Conservation (phyloP, 192 early-diverging fungal genomes). For the Phlyctochytrium bullatum region DNA sequence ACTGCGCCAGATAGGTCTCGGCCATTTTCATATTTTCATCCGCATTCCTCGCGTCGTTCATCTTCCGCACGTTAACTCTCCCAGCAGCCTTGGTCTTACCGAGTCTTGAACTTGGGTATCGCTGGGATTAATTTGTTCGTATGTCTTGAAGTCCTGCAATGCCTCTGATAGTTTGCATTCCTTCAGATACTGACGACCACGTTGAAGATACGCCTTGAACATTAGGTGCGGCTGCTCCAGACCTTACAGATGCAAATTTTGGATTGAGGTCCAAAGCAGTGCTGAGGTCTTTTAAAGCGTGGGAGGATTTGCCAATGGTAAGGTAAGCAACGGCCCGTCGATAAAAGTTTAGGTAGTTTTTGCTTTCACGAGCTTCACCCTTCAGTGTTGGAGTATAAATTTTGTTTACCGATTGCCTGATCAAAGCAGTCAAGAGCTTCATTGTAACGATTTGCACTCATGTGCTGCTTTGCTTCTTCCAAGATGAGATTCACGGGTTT, state of each 20-base stretch:
- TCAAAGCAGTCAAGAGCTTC: conserved; percentile 63
- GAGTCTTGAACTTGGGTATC: conserved; percentile 31
- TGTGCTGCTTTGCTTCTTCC: conserved; percentile 39
- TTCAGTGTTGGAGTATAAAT: background rate
- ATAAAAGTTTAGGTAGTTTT: conserved; percentile 84
- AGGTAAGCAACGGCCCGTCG: conserved; percentile 83
- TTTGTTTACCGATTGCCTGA: conserved; percentile 56
- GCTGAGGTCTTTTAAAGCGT: conserved; percentile 80
- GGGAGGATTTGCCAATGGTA: conserved; percentile 63
- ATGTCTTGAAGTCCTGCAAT: conserved; percentile 48
- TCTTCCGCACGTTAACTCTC: conserved; percentile 9
- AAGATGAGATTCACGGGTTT: conserved; percentile 26
- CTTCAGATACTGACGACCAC: conserved; percentile 16
- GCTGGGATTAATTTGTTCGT: conserved; percentile 36
- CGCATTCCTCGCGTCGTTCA: conserved; percentile 13
- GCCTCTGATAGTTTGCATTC: conserved; percentile 24
- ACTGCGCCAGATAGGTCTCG: conserved; percentile 49
- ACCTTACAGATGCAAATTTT: conserved; percentile 40
- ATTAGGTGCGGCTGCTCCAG: too few species aligned
- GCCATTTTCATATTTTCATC: conserved; percentile 35
- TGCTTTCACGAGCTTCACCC: conserved; percentile 61
- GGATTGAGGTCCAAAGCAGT: conserved; percentile 76
- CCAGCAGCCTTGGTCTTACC: conserved; percentile 3
- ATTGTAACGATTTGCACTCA: conserved; percentile 40
- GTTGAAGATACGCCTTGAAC: conserved; percentile 23